Base-by-base conservation (phyloP, 2,329 filamentous ascomycete genomes). In the Colletotrichum aenigma region DNA sequence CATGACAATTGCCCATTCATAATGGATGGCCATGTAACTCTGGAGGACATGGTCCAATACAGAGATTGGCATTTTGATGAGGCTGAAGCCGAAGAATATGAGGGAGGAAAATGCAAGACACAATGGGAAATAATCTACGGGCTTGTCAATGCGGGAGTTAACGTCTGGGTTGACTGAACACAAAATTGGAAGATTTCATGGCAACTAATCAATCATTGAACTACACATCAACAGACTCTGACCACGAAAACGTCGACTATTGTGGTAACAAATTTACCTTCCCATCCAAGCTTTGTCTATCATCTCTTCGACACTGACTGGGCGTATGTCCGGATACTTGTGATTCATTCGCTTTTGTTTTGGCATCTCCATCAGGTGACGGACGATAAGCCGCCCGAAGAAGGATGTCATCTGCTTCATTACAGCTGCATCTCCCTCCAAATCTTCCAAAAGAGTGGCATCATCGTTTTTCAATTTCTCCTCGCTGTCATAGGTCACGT, bases 191-290 rank as follows among this genome's bases (percentile, higher is more conserved):
- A 52, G 1, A 13, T 13, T 52, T 21, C 0, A n/a, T 1, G 0
- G 6, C n/a, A 21, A 21, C 10, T 13, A 52, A 0, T 4, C 43
- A 21, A 4, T 21, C 2, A 3, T 21, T 24, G 21, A 3, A 3
- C 43, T 1, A 7, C 13, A 13, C n/a, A 52, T 21, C n/a, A 6
- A 1, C 1, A 21, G 43, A 13, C n/a, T 52, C n/a, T 52, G 43
- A 4, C n/a, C n/a, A 1, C 10, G 1, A 21, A 21, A 4, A 4
- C 1, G 2, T 48, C 0, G 4, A 21, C 3, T 13, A 13, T 21
- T 21, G n/a, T 10, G 43, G 12, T 24, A n/a, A 52, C 43, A 4
- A 48, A 58, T 7, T 28, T 28, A 28, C 21, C 6, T 28, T 16
- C 61, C 34, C 32, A 2, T 2, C 61, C 61, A 65, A 18, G 34